Percentiles rank a stretch among this genome's conserved stretches.
Conservation (phyloP, 495 filamentous ascomycete species). For the Penicillium simplicissimum region DNA sequence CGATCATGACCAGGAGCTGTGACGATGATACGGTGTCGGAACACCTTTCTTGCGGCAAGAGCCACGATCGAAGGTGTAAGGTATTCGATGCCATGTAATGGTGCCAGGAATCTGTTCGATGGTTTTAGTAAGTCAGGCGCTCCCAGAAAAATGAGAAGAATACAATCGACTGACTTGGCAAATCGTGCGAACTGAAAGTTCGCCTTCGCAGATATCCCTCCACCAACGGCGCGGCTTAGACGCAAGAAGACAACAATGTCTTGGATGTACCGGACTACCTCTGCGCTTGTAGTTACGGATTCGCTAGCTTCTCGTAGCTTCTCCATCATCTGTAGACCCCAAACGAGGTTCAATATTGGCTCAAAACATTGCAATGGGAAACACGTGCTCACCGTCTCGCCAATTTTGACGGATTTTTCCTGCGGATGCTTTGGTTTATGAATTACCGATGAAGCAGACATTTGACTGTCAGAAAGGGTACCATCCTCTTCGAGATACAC, state of each 20-base stretch:
- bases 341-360: neutral
- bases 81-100: conserved; percentile 77
- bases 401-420: conserved; percentile 23
- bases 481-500: conserved; percentile 65
- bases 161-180: conserved; percentile 47
- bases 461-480: conserved; percentile 46
- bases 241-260: conserved; percentile 85
- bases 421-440: conserved; percentile 28
- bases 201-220: conserved; percentile 73
- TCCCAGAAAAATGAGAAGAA: neutral
- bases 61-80: conserved; percentile 81
- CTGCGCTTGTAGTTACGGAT: conserved; percentile 52
- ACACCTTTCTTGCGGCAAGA: conserved; percentile 86
- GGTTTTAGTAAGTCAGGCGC: neutral
- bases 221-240: conserved; percentile 77
- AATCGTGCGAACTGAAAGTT: conserved; percentile 74
- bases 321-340: conserved; percentile 40
- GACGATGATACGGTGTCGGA: conserved; percentile 77
- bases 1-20: conserved; percentile 69
- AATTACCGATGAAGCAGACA: conserved; percentile 49
- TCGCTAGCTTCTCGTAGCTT: conserved; percentile 38
- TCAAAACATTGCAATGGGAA: neutral
- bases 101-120: conserved; percentile 58
- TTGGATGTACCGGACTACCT: conserved; percentile 77
- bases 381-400: conserved; percentile 23